Evolutionary conservation across 2,329 filamentous ascomycete species (phyloP).

Genomic region (Trichoderma breve): DNA sequence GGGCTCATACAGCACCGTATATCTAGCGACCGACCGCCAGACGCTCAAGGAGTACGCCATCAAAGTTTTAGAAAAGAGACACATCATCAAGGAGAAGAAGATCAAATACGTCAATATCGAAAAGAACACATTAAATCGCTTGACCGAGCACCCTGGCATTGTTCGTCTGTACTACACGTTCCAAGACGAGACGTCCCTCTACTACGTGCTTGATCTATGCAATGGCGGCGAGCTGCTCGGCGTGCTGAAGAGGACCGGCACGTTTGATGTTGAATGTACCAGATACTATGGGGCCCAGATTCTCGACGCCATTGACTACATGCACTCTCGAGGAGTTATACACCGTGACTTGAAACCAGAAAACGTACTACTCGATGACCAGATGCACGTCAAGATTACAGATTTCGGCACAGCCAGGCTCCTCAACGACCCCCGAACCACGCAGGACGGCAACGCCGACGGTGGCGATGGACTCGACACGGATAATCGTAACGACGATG

Average conservation of each 20-base stretch:
- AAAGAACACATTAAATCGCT: conserved; percentile 92
- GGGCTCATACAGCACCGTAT: conserved; percentile 95
- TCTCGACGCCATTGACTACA: conserved; percentile 92
- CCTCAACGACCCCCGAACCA: conserved; percentile 47
- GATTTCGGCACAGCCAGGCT: conserved; percentile 99
- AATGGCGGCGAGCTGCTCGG: conserved; percentile 88
- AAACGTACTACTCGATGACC: conserved; percentile 89
- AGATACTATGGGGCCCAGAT: conserved; percentile 95
- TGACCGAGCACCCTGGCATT: conserved; percentile 95
- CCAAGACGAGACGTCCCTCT: conserved; percentile 91
- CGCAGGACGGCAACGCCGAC: conserved; percentile 43
- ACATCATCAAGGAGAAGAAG: conserved; percentile 99
- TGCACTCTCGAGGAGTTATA: conserved; percentile 94
- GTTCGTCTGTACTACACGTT: conserved; percentile 98
- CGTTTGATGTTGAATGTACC: conserved; percentile 93
- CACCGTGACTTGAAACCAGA: conserved; percentile 96
- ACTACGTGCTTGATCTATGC: conserved; percentile 94
- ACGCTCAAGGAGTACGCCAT: conserved; percentile 95
- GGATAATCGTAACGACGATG: conserved; percentile 48
- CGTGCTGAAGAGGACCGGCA: conserved; percentile 88
- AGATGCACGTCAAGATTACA: conserved; percentile 98
- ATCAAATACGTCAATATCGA: conserved; percentile 99
- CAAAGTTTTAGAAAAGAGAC: conserved; percentile 95
- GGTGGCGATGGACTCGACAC: conserved; percentile 38
- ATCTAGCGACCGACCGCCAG: conserved; percentile 88